A percentile compares a stretch with the other conserved stretches of the same genome.
Evolutionary conservation across 2,329 filamentous ascomycete species (phyloP).

Genomic region (Talaromyces funiculosus): DNA sequence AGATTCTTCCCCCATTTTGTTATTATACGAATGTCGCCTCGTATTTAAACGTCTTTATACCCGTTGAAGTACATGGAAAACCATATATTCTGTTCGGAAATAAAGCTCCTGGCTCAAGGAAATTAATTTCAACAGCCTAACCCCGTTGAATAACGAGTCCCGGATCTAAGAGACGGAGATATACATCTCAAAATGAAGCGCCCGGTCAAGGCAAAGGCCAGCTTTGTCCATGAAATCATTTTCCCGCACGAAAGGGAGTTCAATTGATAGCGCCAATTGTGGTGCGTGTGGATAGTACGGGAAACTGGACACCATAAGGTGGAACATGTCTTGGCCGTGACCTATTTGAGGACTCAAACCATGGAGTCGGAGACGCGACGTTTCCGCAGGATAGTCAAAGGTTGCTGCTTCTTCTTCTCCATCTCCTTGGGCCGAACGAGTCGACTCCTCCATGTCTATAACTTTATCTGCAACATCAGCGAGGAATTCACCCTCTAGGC

Average conservation of each 20-base stretch:
- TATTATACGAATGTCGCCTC: background rate
- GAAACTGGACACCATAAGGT: slow-evolving; percentile 5
- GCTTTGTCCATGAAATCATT: background rate
- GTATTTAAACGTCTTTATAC: background rate
- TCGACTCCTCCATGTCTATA: slow-evolving; percentile 1
- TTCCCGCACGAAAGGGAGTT: background rate
- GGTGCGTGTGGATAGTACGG: slow-evolving; percentile 4
- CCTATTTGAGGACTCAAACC: background rate
- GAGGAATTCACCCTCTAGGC: background rate
- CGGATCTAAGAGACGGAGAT: background rate
- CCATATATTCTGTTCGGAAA: background rate
- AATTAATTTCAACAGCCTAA: background rate
- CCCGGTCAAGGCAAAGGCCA: slow-evolving; percentile 1
- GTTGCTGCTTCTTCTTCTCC: background rate
- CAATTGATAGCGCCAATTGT: background rate
- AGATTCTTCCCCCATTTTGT: too few relatives aligned
- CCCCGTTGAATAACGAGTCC: background rate
- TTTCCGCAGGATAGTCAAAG: background rate
- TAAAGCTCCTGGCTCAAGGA: background rate
- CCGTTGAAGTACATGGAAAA: too few relatives aligned
- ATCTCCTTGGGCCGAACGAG: background rate
- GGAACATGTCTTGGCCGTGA: background rate
- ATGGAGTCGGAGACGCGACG: slow-evolving; percentile 4
- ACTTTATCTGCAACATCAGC: slow-evolving; percentile 1
- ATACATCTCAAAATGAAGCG: slow-evolving; percentile 5